Percentiles rank a stretch among this genome's conserved stretches.
These are phyloP conservation scores for Brettanomyces naardenensis DNA, from an alignment of 805 yeast genomes.

Conservation along the genomic window DNA sequence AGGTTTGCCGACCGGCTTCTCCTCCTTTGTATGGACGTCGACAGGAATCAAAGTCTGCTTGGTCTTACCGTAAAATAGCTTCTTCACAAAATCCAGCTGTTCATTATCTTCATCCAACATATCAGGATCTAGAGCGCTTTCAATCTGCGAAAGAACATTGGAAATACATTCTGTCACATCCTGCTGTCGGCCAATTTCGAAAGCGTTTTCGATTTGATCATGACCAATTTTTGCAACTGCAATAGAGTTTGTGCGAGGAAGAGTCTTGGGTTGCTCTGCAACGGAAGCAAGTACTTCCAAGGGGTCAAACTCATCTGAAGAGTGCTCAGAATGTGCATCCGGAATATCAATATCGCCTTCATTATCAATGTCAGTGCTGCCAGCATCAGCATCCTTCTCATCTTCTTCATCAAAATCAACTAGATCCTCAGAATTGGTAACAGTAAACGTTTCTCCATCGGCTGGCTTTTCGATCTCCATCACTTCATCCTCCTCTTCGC, in stretches of 20 bases:
- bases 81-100: conserved; percentile 74
- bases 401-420: not conserved
- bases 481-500: not conserved
- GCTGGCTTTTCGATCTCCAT: not conserved
- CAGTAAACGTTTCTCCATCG: not conserved
- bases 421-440: not conserved
- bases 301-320: not conserved
- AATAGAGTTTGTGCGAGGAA: too few relatives aligned
- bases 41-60: conserved; percentile 65
- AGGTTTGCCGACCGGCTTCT: conserved; percentile 19
- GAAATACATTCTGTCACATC: conserved; percentile 97
- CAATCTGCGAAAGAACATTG: conserved; percentile 84
- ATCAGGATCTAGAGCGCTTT: conserved; percentile 73
- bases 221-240: conserved; percentile 34
- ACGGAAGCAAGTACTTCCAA: not conserved
- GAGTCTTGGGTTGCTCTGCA: conserved; percentile 10
- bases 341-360: conserved; percentile 3
- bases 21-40: conserved; percentile 22
- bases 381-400: not conserved
- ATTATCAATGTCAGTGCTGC: not conserved
- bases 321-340: not conserved
- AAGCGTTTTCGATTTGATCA: conserved; percentile 65
- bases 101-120: conserved; percentile 64
- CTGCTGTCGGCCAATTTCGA: conserved; percentile 85
- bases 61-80: conserved; percentile 78